These are phyloP conservation scores for Chiua sp. DNA, from an alignment of 1,284 basidiomycete species.

Conservation along the genomic window DNA sequence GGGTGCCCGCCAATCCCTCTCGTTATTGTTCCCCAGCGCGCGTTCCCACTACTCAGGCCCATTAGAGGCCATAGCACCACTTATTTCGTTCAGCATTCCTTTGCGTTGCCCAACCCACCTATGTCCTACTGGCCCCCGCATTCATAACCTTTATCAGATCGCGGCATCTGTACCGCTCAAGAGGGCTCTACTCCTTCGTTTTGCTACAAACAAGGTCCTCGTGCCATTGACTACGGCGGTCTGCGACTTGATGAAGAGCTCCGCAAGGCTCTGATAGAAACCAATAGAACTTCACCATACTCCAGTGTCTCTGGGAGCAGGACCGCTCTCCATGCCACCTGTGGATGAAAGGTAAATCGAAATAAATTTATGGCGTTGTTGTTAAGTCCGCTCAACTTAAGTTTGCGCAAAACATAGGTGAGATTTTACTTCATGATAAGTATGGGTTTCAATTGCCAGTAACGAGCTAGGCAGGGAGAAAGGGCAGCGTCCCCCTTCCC, in stretches of 20 bases:
- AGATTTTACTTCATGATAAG: no score
- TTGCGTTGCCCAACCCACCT: no score
- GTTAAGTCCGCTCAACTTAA: no score
- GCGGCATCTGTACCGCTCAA: background rate
- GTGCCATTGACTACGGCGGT: conserved; percentile 9
- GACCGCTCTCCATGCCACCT: conserved; percentile 12
- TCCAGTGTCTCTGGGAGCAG: conserved; percentile 18
- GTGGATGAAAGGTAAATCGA: conserved; percentile 20
- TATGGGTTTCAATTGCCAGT: no score
- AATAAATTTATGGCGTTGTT: no score
- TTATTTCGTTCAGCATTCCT: background rate
- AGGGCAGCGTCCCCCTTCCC: no score
- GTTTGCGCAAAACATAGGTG: no score
- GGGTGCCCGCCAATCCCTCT: no score
- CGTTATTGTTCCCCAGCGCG: no score
- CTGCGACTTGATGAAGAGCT: conserved; percentile 22
- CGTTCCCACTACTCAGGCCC: no score
- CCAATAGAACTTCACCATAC: conserved; percentile 8
- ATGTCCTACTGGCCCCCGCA: background rate
- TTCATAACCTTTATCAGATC: background rate
- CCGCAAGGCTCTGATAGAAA: conserved; percentile 1
- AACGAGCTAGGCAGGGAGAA: no score
- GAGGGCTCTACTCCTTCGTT: background rate
- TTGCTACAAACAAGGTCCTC: background rate
- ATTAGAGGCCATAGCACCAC: background rate